These are phyloP conservation scores for Trichoderma sp. DNA, from an alignment of 2,329 filamentous ascomycete species.

Conservation along the genomic window DNA sequence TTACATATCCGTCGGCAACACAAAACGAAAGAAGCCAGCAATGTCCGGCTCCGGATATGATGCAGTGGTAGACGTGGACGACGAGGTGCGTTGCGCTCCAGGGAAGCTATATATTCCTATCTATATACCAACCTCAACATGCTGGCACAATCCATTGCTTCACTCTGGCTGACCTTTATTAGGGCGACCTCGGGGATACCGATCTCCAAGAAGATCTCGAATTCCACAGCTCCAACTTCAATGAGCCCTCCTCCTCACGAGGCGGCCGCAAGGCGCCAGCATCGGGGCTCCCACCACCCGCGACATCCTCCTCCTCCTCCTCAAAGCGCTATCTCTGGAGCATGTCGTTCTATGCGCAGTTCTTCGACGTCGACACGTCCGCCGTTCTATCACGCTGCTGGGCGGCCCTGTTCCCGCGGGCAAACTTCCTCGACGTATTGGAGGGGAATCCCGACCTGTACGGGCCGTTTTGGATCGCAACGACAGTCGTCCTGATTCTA, in stretches of 20 bases:
- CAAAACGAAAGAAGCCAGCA: slow-evolving; percentile 34
- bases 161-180: slow-evolving; percentile 24
- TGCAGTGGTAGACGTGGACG: slow-evolving; percentile 96
- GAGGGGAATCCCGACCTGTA: slow-evolving; percentile 97
- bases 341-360: slow-evolving; percentile 92
- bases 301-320: slow-evolving; percentile 52
- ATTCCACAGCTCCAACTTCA: slow-evolving; percentile 93
- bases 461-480: slow-evolving; percentile 98
- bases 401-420: slow-evolving; percentile 85
- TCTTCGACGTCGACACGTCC: slow-evolving; percentile 96
- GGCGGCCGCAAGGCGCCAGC: slow-evolving; percentile 54
- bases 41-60: slow-evolving; percentile 93
- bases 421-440: slow-evolving; percentile 94
- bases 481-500: slow-evolving; percentile 92
- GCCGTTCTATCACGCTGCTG: slow-evolving; percentile 86
- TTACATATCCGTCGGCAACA: not conserved
- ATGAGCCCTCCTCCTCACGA: slow-evolving; percentile 52
- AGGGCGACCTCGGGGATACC: slow-evolving; percentile 97
- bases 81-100: slow-evolving; percentile 67
- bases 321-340: slow-evolving; percentile 92
- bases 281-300: slow-evolving; percentile 61
- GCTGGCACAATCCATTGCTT: not conserved
- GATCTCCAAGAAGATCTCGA: slow-evolving; percentile 98
- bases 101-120: not conserved
- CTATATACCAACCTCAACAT: not conserved